Base-by-base conservation (phyloP, 352 stramenopile species). In the Phytophthora melonis region DNA sequence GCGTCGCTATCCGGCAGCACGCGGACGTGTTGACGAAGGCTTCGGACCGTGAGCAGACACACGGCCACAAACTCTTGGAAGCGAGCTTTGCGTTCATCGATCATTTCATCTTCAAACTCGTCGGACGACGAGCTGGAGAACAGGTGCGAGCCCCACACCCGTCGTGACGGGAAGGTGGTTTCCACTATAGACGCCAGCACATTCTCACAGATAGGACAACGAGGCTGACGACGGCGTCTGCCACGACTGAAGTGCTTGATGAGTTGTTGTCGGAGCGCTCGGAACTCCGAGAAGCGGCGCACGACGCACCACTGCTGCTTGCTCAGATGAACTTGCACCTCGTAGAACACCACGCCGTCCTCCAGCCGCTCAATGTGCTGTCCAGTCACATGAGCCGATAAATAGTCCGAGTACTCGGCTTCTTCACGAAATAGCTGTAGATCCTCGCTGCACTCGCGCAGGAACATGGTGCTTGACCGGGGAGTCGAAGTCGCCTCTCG, bases 321-420 rank as follows among this genome's bases (percentile, higher is more conserved):
- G 52, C 83, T 90, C 21, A 94, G 66, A 65, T 88, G 83, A 13
- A 92, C 72, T 59, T 93, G 80, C 21, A 94, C n/a, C 36, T 88
- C 73, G 47, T 94, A 94, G 49, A 85, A 90, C 13, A 93, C 82
- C 18, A 92, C 80, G 11, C 78, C 73, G 53, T 93, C 80, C 27
- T 81, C 70, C 19, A 25, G 43, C 8, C 80, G 63, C 50, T 91
- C 76, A 13, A 77, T 58, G 63, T 92, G 87, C 5, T 80, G 61
- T 4, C 82, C 75, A 0, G 81, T 90, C 47, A 91, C 43, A 8
- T 68, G 49, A 32, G 82, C 80, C 7, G 72, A 75, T 55, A 94
- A 65, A 75, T 94, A 93, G 62, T 94, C 88, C 36, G 88, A 94
- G 72, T 94, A 94, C 70, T 94, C 88, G 23, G 88, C 86, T 61